Evolutionary conservation across 1,139 yeast species (phyloP).

Genomic region (Suhomyces coccinellae): DNA sequence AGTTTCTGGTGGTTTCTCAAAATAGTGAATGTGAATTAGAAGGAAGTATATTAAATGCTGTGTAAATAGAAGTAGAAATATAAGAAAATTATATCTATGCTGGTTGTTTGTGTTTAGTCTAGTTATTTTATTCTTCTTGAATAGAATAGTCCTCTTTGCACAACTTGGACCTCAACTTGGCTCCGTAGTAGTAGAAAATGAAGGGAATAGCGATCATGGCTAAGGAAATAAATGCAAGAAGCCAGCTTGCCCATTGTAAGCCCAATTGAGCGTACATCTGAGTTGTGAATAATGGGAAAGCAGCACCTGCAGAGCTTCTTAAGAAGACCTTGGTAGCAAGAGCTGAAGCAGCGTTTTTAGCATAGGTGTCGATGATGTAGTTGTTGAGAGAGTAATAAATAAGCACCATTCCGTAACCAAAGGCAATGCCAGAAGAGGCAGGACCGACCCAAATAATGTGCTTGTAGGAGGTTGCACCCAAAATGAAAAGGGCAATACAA

Average conservation of each 20-base stretch:
- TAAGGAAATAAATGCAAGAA: slow-evolving; percentile 78
- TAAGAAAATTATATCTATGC: no score
- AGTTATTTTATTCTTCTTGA: neutral
- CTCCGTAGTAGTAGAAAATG: slow-evolving; percentile 72
- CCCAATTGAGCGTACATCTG: slow-evolving; percentile 79
- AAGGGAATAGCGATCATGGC: slow-evolving; percentile 86
- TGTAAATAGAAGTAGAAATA: neutral
- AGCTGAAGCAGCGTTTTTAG: slow-evolving; percentile 87
- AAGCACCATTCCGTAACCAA: slow-evolving; percentile 90
- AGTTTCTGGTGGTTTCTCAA: no score
- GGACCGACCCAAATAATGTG: slow-evolving; percentile 93
- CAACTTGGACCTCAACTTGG: slow-evolving; percentile 57
- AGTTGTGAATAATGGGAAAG: slow-evolving; percentile 85
- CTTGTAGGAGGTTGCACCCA: slow-evolving; percentile 84
- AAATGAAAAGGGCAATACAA: slow-evolving; percentile 79
- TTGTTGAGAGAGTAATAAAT: slow-evolving; percentile 85
- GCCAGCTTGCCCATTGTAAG: slow-evolving; percentile 79
- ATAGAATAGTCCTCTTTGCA: slow-evolving; percentile 63
- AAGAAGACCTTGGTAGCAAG: slow-evolving; percentile 86
- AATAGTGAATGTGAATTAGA: neutral
- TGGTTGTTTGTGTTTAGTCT: no score
- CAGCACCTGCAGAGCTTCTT: slow-evolving; percentile 87
- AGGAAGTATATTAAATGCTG: neutral
- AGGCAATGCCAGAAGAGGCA: slow-evolving; percentile 84
- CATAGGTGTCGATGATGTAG: slow-evolving; percentile 85